Evolutionary conservation across 1,284 basidiomycete genomes (phyloP), one percentile per base, ranked within the genome.

Genomic region (Apiotrichum porosum): DNA sequence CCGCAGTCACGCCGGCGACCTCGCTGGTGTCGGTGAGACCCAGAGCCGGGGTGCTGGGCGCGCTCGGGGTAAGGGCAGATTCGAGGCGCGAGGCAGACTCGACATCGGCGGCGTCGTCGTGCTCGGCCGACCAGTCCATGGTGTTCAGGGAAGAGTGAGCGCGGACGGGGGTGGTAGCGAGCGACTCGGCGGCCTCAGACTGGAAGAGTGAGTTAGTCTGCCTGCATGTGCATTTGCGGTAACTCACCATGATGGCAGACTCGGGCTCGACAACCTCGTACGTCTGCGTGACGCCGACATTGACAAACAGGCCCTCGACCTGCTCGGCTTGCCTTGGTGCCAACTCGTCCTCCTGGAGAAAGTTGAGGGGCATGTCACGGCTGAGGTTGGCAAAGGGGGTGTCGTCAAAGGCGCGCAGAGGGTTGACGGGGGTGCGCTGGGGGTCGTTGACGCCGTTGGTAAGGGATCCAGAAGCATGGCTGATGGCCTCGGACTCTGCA

Each of bases 281-380:
- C 34, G 26, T 21, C 23, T 48, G 42, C 36, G 17, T 39, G n/a
- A 45, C 52, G 9, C 21, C 26, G 12, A 57, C 31, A 12, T 33
- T 24, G 14, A 52, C 49, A 15, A 59, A 44, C 13, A 58, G 42
- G 13, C 31, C 42, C 39, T 61, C 54, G 18, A 53, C 50, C 23
- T 32, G 42, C 17, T 24, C 47, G 36, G 37, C 28, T 17, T n/a
- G n/a, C n/a, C n/a, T n/a, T n/a, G 37, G 18, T 23, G 53, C 58
- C 36, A 71, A 49, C 60, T 71, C 69, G 56, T 69, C 67, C 41
- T 63, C 66, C 52, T 71, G 69, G 42, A 71, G 47, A 49, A 71
- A 71, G 54, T 68, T 69, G 52, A 71, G 53, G 1, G 56, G 49
- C 14, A 55, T 55, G 19, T 49, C 49, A 15, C 50, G 46, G 5